Evolutionary conservation across 2,329 filamentous ascomycete genomes (phyloP).

Genomic region (Neofusicoccum sp.): DNA sequence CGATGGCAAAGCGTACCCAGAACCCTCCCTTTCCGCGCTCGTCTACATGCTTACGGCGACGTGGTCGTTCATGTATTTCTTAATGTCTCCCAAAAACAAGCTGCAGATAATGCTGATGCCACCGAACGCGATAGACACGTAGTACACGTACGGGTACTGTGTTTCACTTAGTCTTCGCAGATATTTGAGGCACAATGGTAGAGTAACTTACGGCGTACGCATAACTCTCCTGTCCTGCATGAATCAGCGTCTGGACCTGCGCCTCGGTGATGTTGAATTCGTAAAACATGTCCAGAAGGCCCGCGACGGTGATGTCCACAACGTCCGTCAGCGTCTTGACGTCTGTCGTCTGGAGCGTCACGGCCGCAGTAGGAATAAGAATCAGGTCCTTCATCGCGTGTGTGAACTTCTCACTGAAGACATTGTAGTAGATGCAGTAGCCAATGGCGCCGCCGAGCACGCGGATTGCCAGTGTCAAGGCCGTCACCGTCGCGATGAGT

Average conservation of each 20-base stretch:
- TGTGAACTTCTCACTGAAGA: conserved; percentile 21
- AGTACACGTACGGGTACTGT: conserved; percentile 18
- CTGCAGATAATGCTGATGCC: conserved; percentile 12
- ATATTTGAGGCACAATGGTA: neutral
- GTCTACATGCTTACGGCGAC: conserved; percentile 10
- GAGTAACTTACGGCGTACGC: neutral
- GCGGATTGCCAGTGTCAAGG: conserved; percentile 64
- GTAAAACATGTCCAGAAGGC: conserved; percentile 3
- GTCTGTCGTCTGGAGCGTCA: conserved; percentile 4
- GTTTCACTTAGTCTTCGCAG: neutral
- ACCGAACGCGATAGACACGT: conserved; percentile 15
- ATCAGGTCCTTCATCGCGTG: neutral
- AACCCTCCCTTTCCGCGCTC: neutral
- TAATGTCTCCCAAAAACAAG: conserved; percentile 15
- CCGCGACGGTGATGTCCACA: conserved; percentile 7
- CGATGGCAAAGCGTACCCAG: neutral
- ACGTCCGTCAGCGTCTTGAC: neutral
- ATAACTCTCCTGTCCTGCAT: conserved; percentile 8
- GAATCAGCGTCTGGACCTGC: neutral
- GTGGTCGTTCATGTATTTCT: conserved; percentile 21
- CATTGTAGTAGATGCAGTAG: conserved; percentile 46
- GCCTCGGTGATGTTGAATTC: neutral
- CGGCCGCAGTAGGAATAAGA: neutral
- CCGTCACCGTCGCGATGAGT: conserved; percentile 64
- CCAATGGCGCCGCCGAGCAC: conserved; percentile 63